phyloP scores from a whole-genome alignment of 495 filamentous ascomycete genomes.

The Evansstolkia leycettana region DNA sequence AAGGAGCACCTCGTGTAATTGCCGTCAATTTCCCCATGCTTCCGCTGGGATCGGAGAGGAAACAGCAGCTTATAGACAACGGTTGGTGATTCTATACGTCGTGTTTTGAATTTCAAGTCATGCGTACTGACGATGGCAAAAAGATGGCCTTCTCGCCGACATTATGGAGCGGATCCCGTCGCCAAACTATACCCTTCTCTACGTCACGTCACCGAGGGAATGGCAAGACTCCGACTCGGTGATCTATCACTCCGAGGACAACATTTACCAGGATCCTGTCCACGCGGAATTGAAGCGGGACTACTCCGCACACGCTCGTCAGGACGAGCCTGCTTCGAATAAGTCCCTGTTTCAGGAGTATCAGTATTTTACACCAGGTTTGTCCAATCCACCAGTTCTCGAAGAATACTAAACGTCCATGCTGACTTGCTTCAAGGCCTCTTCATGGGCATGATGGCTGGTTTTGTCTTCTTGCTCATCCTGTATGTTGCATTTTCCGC shows the following conservation, averaged over 20 bases:
- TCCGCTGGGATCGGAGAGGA: conserved; percentile 23
- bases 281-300: conserved; percentile 53
- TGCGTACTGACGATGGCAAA: conserved; percentile 10
- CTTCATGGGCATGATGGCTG: conserved; percentile 67
- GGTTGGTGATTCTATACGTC: no score
- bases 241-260: conserved; percentile 39
- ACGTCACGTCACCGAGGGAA: conserved; percentile 39
- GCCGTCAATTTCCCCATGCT: conserved; percentile 40
- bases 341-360: conserved; percentile 79
- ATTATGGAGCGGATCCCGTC: conserved; percentile 43
- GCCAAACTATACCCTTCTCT: conserved; percentile 49
- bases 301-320: conserved; percentile 18
- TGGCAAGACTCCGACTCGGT: conserved; percentile 24
- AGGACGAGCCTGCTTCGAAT: conserved; percentile 17
- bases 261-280: conserved; percentile 32
- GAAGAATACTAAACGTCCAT: background rate
- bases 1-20: conserved; percentile 35
- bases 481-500: conserved; percentile 66
- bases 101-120: no score
- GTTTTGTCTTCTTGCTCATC: conserved; percentile 58
- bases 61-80: conserved; percentile 32
- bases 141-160: conserved; percentile 50
- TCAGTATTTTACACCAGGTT: conserved; percentile 72
- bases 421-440: conserved; percentile 41
- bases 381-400: conserved; percentile 6